phyloP scores from a whole-genome alignment of 805 yeast species.

The Ogataea methylovora region DNA sequence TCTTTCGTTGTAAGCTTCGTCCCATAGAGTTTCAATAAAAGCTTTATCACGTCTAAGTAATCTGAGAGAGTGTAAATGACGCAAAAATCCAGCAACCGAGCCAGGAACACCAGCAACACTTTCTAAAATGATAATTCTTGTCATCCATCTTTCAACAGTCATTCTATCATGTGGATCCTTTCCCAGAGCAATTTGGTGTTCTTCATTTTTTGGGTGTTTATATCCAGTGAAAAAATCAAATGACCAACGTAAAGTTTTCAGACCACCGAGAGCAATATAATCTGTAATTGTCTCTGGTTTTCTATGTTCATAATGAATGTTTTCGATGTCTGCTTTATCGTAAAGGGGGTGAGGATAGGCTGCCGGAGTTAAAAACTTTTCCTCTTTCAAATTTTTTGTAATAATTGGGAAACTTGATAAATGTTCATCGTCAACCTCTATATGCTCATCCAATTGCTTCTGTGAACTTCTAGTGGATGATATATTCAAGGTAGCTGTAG shows the following conservation, averaged over 20 bases:
- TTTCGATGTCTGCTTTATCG: constrained; percentile 28
- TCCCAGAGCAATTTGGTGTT: constrained; percentile 18
- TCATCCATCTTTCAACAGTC: constrained; percentile 60
- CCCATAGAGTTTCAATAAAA: constrained; percentile 66
- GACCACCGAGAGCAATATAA: constrained; percentile 40
- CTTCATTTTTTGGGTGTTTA: constrained; percentile 40
- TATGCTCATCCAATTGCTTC: neutral
- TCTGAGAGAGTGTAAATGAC: constrained; percentile 61
- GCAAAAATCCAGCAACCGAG: constrained; percentile 63
- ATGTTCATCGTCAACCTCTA: neutral
- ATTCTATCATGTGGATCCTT: constrained; percentile 35
- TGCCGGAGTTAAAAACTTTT: constrained; percentile 18
- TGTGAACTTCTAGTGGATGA: too few species aligned
- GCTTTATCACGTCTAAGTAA: constrained; percentile 60
- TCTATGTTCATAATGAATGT: constrained; percentile 44
- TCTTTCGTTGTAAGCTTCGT: constrained; percentile 73
- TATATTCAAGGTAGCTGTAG: too few species aligned
- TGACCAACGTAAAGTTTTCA: constrained; percentile 35
- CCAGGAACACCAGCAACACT: constrained; percentile 80
- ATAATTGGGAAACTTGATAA: neutral
- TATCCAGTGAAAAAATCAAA: constrained; percentile 64
- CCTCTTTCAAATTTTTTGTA: neutral
- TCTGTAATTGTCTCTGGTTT: constrained; percentile 41
- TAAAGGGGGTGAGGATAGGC: constrained; percentile 39
- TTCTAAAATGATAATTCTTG: constrained; percentile 56